Evolutionary conservation across 2,329 filamentous ascomycete genomes (phyloP), one percentile per base, ranked within the genome.

Genomic region (Metarhizium robertsii): DNA sequence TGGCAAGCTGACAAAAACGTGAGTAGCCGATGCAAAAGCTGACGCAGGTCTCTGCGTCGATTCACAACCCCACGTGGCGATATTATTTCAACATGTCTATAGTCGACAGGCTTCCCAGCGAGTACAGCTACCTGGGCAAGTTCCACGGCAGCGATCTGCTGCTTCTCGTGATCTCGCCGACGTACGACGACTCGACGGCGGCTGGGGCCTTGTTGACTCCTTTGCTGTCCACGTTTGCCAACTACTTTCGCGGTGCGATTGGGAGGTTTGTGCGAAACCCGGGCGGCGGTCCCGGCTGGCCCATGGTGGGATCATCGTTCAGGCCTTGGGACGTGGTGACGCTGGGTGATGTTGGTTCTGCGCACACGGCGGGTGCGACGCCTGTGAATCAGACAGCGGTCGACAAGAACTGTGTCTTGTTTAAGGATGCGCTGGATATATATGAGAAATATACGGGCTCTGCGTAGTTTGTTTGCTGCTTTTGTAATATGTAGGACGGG

Each of bases 91-190:
- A 34, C 32, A 11, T 34, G 7, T 34, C 32, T 11, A 7, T 34
- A 25, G 55, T 58, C 0, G 58, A 58, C n/a, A 50, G 63, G 10
- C 30, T 67, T 2, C 60, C 59, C 2, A 38, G 56, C 1, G 38
- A 63, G 18, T 62, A 59, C 47, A 43, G 30, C 1, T 68, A 58
- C 55, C 59, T 67, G 0, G 62, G 58, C 18, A 66, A 64, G 25
- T 66, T 65, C 50, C 65, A 68, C 54, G 59, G 57, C 20, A 60
- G 59, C 5, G 66, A 69, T 7, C 54, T 63, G 11, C 13, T 55
- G 1, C 57, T 66, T 10, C 61, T 67, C 4, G 65, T 67, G 53
- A 50, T 46, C 20, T 47, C 60, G 18, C 60, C 61, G 1, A 59
- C 32, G 32, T 34, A 34, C 32, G 32, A 34, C 32, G 32, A 34